Base-by-base conservation (phyloP, 192 early-diverging fungal genomes). In the Diversispora eburnea region DNA sequence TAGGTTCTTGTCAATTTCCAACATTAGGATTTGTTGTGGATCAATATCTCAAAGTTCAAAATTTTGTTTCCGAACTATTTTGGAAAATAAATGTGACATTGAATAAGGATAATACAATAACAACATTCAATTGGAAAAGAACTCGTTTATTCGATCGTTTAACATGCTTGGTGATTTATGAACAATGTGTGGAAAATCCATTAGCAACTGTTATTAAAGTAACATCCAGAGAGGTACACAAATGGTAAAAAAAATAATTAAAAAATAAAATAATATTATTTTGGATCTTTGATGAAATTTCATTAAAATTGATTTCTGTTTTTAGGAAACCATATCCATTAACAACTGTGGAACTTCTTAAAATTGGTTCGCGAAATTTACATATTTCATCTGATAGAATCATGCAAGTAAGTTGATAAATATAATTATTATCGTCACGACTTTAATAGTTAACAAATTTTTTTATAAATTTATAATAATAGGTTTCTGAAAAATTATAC, bases 1-100 rank as follows among this genome's bases (percentile, higher is more conserved):
- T 68, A 92, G 91, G 95, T 6, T 85, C 92, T 10, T 99, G 97
- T 78, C 97, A 99, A 79, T 96, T 99, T 58, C 97, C 97, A 3
- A 98, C 96, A 0, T 72, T 99, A 12, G 97, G 96, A 0, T 99
- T 99, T 79, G 89, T 98, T 6, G 97, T 98, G 7, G 93, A 95
- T 65, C 88, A 90, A 68, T 97, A 87, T 74, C 75, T 86, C 54
- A 84, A 88, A 63, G 85, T 88, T 6, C 84, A 93, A 58, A 81
- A 81, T 33, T 99, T 99, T 84, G 83, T 91, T 1, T 84, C 91
- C n/a, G 97, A 99, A 77, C 69, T 74, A 6, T 98, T 97, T 75
- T 99, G 97, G 97, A 88, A 88, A 51, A 85, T 99, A 8, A 85
- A 90, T 49, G 76, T 95, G 20, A 77, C 77, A 19, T 84, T 88